Percentiles rank a stretch among this genome's conserved stretches.
These are phyloP conservation scores for Ceratobasidium sp. DNA, from an alignment of 1,284 basidiomycete genomes.

Conservation along the genomic window DNA sequence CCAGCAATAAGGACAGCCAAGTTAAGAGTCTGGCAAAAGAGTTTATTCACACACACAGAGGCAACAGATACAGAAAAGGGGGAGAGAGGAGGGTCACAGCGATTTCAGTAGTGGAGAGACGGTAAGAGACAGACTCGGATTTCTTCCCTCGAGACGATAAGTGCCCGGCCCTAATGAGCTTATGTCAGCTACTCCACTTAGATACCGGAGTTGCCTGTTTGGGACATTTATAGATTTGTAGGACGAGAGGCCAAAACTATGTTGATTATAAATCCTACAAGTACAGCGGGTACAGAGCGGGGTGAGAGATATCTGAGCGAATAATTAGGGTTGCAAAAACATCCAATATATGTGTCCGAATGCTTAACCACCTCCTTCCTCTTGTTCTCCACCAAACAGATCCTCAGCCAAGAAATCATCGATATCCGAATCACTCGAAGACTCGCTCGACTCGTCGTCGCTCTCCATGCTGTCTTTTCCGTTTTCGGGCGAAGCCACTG, in stretches of 20 bases:
- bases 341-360: neutral
- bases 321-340: conserved; percentile 27
- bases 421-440: conserved; percentile 38
- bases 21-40: neutral
- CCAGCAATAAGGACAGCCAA: conserved; percentile 29
- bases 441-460: conserved; percentile 25
- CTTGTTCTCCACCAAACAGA: conserved; percentile 14
- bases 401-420: conserved; percentile 38
- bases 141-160: conserved; percentile 34
- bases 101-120: conserved; percentile 18
- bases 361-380: neutral
- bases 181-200: conserved; percentile 8
- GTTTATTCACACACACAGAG: conserved; percentile 7
- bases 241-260: neutral
- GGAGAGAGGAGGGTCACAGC: neutral
- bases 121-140: neutral
- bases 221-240: neutral
- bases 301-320: conserved; percentile 33
- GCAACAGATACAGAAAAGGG: conserved; percentile 13
- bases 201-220: neutral
- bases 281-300: neutral
- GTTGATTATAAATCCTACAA: conserved; percentile 43
- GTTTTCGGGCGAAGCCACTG: conserved; percentile 18
- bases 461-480: conserved; percentile 4
- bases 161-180: conserved; percentile 34